These are phyloP conservation scores for Cymbopogon flexuosus DNA, from an alignment of 202 grass and related monocot species.

Conservation along the genomic window DNA sequence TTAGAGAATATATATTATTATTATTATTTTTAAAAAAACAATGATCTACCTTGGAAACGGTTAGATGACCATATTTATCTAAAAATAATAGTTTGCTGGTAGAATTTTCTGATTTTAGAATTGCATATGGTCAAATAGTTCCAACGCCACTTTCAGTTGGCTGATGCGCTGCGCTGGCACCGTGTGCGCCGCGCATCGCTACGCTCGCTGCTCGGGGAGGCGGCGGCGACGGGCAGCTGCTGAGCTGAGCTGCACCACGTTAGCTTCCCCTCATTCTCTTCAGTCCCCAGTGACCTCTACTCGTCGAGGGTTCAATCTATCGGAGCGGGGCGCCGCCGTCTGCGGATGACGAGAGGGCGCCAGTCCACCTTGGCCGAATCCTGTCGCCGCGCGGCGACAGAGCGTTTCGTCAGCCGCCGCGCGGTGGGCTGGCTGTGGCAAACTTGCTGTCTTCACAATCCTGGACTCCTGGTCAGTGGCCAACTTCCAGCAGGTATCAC, in stretches of 20 bases:
- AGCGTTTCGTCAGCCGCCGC: neutral
- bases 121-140: too few species aligned
- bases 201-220: neutral
- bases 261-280: neutral
- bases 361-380: neutral
- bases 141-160: neutral
- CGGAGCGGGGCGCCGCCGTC: neutral
- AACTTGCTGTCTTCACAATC: neutral
- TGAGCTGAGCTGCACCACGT: neutral
- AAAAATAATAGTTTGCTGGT: too few species aligned
- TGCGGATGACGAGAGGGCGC: neutral
- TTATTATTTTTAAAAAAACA: too few species aligned
- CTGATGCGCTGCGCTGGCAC: neutral
- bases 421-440: neutral
- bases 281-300: neutral
- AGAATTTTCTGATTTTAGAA: too few species aligned
- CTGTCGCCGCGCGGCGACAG: neutral
- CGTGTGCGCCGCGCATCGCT: too few species aligned
- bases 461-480: neutral
- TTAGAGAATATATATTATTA: too few species aligned
- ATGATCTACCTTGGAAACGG: too few species aligned
- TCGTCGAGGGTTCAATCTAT: neutral
- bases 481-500: neutral
- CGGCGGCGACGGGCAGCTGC: neutral
- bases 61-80: too few species aligned